These are phyloP conservation scores for Corymbia calophylla DNA, from an alignment of 441 rosid genomes.

Conservation along the genomic window DNA sequence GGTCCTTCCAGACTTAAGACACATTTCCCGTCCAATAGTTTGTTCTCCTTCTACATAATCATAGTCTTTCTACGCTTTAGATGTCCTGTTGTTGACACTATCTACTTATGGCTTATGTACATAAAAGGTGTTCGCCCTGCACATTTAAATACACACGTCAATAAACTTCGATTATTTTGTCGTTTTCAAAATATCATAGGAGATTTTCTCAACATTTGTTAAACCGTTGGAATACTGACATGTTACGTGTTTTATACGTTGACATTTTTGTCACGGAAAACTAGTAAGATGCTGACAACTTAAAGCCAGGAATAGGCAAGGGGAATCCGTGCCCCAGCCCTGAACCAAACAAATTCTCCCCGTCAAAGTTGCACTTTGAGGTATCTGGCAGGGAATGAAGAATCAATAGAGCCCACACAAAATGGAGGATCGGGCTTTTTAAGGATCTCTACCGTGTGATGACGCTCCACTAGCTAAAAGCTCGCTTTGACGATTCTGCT, in stretches of 20 bases:
- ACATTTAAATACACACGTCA: neutral
- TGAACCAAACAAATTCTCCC: neutral
- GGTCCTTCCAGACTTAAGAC: neutral
- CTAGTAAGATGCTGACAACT: neutral
- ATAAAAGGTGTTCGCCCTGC: neutral
- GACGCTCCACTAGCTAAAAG: neutral
- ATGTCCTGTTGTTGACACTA: neutral
- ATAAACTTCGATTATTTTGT: neutral
- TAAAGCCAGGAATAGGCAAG: neutral
- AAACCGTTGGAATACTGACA: neutral
- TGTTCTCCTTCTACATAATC: neutral
- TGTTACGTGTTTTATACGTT: neutral
- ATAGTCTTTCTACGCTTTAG: neutral
- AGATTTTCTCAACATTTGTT: neutral
- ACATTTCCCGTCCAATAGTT: neutral
- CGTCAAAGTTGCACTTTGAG: neutral
- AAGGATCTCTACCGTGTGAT: neutral
- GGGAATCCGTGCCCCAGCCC: neutral
- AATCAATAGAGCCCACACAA: neutral
- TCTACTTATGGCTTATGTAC: neutral
- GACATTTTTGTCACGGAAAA: neutral
- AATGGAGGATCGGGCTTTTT: neutral
- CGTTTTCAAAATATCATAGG: neutral
- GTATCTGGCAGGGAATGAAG: neutral
- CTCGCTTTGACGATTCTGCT: neutral